These are phyloP conservation scores for Diutina siamensis DNA, from an alignment of 1,139 yeast species.

Conservation along the genomic window DNA sequence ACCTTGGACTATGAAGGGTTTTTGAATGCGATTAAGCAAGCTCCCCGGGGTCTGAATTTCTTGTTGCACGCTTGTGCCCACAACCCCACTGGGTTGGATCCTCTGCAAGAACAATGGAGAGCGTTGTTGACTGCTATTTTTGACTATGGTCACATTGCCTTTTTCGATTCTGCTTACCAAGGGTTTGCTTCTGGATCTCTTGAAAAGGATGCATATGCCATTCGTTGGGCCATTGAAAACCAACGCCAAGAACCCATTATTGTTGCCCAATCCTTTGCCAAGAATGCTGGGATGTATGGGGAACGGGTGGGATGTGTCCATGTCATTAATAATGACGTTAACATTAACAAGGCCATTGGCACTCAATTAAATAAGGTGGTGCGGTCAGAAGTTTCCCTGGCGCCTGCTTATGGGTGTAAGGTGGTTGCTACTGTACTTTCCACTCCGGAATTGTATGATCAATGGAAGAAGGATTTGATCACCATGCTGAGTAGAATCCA, in stretches of 20 bases:
- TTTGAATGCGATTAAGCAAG: constrained; percentile 49
- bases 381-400: constrained; percentile 83
- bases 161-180: constrained; percentile 39
- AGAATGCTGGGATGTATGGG: constrained; percentile 95
- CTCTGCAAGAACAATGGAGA: constrained; percentile 32
- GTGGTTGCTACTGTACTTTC: constrained; percentile 70
- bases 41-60: constrained; percentile 72
- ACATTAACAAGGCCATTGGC: constrained; percentile 37
- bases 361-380: constrained; percentile 74
- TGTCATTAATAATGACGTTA: constrained; percentile 26
- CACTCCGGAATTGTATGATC: constrained; percentile 50
- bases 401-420: constrained; percentile 95
- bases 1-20: constrained; percentile 60
- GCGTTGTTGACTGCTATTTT: constrained; percentile 30
- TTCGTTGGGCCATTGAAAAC: constrained; percentile 62
- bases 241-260: constrained; percentile 38
- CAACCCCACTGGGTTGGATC: constrained; percentile 41
- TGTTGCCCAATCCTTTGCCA: constrained; percentile 94
- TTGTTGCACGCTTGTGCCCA: constrained; percentile 41
- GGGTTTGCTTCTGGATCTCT: constrained; percentile 86
- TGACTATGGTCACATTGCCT: constrained; percentile 25
- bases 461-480: constrained; percentile 79
- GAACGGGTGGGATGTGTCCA: constrained; percentile 95
- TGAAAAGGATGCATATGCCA: constrained; percentile 76
- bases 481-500: constrained; percentile 84